Conservation (phyloP, 2,329 filamentous ascomycete species). For the Verticillium alfalfae region DNA sequence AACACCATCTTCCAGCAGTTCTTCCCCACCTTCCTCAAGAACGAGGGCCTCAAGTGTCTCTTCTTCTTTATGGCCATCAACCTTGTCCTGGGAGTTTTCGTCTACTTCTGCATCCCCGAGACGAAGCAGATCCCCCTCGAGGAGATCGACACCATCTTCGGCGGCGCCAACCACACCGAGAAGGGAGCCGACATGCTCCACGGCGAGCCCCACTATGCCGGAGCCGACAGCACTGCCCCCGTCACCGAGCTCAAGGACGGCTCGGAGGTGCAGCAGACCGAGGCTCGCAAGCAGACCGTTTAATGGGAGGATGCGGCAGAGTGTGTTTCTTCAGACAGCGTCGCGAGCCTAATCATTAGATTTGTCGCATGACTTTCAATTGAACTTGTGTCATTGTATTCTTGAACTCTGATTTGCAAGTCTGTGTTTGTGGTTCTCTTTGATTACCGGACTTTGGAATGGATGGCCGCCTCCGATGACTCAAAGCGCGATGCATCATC, state of each 20-base stretch:
- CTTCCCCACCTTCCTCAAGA: constrained; percentile 61
- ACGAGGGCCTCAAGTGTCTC: constrained; percentile 39
- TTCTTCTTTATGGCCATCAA: constrained; percentile 35
- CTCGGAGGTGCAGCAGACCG: constrained; percentile 1
- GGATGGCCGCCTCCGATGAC: too few relatives aligned
- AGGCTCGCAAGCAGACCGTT: constrained; percentile 1
- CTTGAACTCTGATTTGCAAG: too few relatives aligned
- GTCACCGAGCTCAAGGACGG: constrained; percentile 8
- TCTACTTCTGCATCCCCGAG: constrained; percentile 46
- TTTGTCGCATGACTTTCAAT: too few relatives aligned
- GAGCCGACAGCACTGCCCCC: constrained; percentile 1
- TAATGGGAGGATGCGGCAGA: background rate
- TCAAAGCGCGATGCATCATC: too few relatives aligned
- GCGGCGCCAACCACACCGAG: constrained; percentile 49
- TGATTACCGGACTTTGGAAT: too few relatives aligned
- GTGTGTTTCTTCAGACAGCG: background rate
- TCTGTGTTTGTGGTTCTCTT: too few relatives aligned
- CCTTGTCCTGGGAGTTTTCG: constrained; percentile 40
- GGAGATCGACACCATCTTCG: constrained; percentile 51
- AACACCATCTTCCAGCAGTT: constrained; percentile 66
- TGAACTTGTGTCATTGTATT: too few relatives aligned
- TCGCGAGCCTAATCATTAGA: background rate
- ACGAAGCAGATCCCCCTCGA: constrained; percentile 45
- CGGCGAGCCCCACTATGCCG: constrained; percentile 5
- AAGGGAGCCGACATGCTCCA: constrained; percentile 43